Percentiles rank a stretch among this genome's conserved stretches.
phyloP scores from a whole-genome alignment of 805 yeast species.

The Alloascoidea hylecoeti region DNA sequence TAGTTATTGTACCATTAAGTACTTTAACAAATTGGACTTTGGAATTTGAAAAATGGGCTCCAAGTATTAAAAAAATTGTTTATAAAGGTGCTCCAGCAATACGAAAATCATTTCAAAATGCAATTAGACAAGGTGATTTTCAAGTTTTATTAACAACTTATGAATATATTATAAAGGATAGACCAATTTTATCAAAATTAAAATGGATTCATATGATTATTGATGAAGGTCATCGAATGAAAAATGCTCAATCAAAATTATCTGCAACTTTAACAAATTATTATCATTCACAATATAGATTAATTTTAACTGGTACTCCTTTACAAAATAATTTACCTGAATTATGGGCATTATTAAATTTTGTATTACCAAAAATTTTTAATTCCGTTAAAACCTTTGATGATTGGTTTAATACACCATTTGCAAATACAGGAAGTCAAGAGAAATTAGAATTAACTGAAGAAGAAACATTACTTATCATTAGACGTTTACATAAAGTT shows the following conservation, averaged over 20 bases:
- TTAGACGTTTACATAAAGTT: slow-evolving; percentile 91
- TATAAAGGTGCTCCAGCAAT: slow-evolving; percentile 87
- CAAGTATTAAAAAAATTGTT: slow-evolving; percentile 62
- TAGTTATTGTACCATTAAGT: slow-evolving; percentile 88
- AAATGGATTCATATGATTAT: slow-evolving; percentile 97
- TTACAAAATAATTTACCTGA: slow-evolving; percentile 92
- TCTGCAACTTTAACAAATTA: slow-evolving; percentile 72
- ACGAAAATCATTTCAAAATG: slow-evolving; percentile 61
- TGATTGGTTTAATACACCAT: slow-evolving; percentile 98
- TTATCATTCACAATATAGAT: slow-evolving; percentile 73
- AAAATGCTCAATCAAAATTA: slow-evolving; percentile 83
- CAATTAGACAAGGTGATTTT: slow-evolving; percentile 66
- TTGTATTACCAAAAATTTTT: slow-evolving; percentile 91
- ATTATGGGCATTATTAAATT: slow-evolving; percentile 90
- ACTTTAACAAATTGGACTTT: slow-evolving; percentile 92
- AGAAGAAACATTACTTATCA: slow-evolving; percentile 90
- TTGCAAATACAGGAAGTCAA: slow-evolving; percentile 89
- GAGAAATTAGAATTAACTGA: slow-evolving; percentile 88
- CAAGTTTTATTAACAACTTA: slow-evolving; percentile 86
- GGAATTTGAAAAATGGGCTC: slow-evolving; percentile 97
- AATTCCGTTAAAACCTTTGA: slow-evolving; percentile 94
- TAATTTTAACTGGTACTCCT: slow-evolving; percentile 95
- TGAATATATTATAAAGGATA: slow-evolving; percentile 88
- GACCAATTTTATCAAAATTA: slow-evolving; percentile 60
- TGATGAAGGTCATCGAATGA: slow-evolving; percentile 98